Evolutionary conservation across 805 yeast genomes (phyloP), one percentile per base, ranked within the genome.

Genomic region (Candida maltosa): DNA sequence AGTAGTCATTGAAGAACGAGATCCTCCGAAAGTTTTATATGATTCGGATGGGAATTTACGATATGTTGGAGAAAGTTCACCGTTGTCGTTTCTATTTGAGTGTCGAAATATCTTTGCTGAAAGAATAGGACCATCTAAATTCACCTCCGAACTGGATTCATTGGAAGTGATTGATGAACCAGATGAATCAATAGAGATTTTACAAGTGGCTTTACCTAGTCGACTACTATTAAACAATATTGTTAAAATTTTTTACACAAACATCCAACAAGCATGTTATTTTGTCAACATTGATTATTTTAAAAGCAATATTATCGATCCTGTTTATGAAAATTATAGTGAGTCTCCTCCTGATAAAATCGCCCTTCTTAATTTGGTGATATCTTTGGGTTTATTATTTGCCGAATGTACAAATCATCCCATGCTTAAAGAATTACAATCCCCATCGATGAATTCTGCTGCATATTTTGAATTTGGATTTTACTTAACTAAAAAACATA

Each of bases 21-120:
- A 35, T 6, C 11, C 25, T 8, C 34, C 34, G 5, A 26, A 23
- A 28, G 30, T 32, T 4, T 16, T 37, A 5, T 37, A 26, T 30
- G 37, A 37, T 22, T 28, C 40, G 8, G 15, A 11, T 5, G 70
- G 71, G 0, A 56, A 55, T 19, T 40, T 58, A 11, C 45, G 69
- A 15, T 67, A 63, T 35, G 39, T 67, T 26, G 73, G 74, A 4
- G 74, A 69, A 36, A 55, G 63, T 22, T 63, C 68, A 8, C 65
- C 70, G 1, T 49, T 63, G 11, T 61, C 74, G 2, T 55, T 65
- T 28, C 46, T 70, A 8, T 49, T 60, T 24, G 74, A 70, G 39
- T 57, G 65, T 5, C 46, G 71, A 6, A 59, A 59, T 33, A 48
- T 69, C 1, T 69, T 67, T 39, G 39, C 42, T 14, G 32, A 37